Evolutionary conservation across 1,139 yeast genomes (phyloP), one percentile per base, ranked within the genome.

Genomic region (Taphrina deformans): DNA sequence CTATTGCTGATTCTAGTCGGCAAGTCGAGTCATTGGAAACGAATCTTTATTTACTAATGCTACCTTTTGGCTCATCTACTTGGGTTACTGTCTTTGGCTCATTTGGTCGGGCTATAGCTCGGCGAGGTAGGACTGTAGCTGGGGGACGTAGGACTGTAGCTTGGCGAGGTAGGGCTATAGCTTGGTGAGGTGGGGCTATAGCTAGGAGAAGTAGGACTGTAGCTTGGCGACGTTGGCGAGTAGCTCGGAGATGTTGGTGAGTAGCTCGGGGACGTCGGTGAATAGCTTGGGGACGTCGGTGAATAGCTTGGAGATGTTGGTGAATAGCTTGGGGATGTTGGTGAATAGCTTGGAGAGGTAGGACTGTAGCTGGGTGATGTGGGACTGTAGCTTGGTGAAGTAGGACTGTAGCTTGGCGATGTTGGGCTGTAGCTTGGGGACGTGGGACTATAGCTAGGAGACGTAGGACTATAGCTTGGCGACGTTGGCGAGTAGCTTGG

Each of bases 331-430:
- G 88, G 88, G 7, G 83, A 77, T 7, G 60, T 55, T 14, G 60
- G 60, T 23, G 50, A 38, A 41, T 55, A 55, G 21, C 50, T 38
- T 26, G 60, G 60, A 14, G 50, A 40, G 24, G 62, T 58, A 7
- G 62, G 86, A 0, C 82, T 78, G 73, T 83, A 83, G 18, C 76
- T 68, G 69, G 87, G 87, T 6, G 83, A 79, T 0, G 90, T 85
- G 65, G 96, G 90, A 1, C 85, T 31, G 74, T 83, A 84, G 7
- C 87, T 82, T 0, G 96, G 87, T 66, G 90, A 89, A 9, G 86
- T 83, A 72, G 86, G 86, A 0, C 82, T 78, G 73, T 83, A 83
- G 16, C 76, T 68, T 69, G 87, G 87, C 5, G 83, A 79, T 0
- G 90, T 85, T 65, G 96, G 90, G 1, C 83, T 78, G 73, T 83